These are phyloP conservation scores for Ochromonas danica DNA, from an alignment of 108 stramenopile species.

Conservation along the genomic window DNA sequence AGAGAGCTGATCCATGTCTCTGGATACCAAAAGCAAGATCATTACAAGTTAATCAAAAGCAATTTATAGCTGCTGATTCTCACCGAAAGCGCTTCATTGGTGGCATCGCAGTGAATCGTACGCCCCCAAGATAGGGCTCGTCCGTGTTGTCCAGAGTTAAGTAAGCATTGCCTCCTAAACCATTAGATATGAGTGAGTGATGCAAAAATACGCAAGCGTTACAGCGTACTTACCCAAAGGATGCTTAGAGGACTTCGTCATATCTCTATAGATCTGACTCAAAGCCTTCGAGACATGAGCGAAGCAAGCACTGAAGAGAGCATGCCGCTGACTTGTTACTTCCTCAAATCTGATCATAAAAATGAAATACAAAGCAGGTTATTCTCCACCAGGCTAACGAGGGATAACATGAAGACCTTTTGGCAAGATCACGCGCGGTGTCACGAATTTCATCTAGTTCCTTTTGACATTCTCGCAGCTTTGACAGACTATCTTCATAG, in stretches of 20 bases:
- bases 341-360: too few species aligned
- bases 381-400: too few species aligned
- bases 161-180: constrained; percentile 72
- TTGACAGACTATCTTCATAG: neutral
- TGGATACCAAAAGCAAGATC: too few species aligned
- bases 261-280: constrained; percentile 87
- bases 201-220: neutral
- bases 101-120: constrained; percentile 99
- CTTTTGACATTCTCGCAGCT: constrained; percentile 47
- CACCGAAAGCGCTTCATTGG: constrained; percentile 84
- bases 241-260: constrained; percentile 84
- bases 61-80: neutral
- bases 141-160: constrained; percentile 80
- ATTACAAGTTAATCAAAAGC: neutral
- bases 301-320: constrained; percentile 80
- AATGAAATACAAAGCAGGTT: too few species aligned
- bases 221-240: constrained; percentile 64
- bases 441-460: constrained; percentile 75
- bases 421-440: too few species aligned
- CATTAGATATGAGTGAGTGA: neutral
- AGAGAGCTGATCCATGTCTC: constrained; percentile 98
- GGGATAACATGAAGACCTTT: too few species aligned
- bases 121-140: constrained; percentile 91
- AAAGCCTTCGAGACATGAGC: constrained; percentile 77
- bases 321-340: too few species aligned